Conservation (phyloP, 1,139 yeast genomes). For the Pichia sp. region DNA sequence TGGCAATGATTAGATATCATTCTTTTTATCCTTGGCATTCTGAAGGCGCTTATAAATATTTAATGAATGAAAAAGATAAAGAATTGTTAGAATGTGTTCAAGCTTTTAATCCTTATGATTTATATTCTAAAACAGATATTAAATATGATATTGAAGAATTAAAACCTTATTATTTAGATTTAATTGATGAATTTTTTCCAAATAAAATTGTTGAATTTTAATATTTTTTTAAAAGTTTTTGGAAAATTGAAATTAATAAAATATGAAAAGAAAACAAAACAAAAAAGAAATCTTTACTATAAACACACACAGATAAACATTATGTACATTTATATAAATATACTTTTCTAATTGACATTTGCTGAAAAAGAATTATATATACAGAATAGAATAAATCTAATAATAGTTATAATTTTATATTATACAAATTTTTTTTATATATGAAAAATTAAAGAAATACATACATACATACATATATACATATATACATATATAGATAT, state of each 20-base stretch:
- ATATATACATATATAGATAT: too few species aligned
- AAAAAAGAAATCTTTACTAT: constrained; percentile 1
- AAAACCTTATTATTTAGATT: constrained; percentile 52
- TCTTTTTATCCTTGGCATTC: constrained; percentile 77
- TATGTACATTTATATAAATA: too few species aligned
- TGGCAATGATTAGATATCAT: constrained; percentile 72
- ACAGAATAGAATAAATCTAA: too few species aligned
- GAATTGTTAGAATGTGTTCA: constrained; percentile 60
- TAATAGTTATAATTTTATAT: too few species aligned
- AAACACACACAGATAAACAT: too few species aligned
- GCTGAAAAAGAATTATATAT: too few species aligned
- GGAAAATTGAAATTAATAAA: too few species aligned
- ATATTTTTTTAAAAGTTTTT: constrained; percentile 9
- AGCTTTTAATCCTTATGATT: constrained; percentile 62
- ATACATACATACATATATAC: too few species aligned
- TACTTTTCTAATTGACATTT: constrained; percentile 1
- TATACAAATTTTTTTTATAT: too few species aligned
- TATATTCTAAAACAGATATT: constrained; percentile 55
- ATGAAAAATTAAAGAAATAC: too few species aligned
- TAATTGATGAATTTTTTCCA: constrained; percentile 67
- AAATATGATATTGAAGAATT: constrained; percentile 41
- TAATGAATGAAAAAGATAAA: constrained; percentile 61
- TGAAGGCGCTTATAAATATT: constrained; percentile 57
- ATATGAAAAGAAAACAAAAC: too few species aligned
- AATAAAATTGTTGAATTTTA: constrained; percentile 49